Base-by-base conservation (phyloP, 768 basidiomycete species). In the Xerocomus brunneocitrinus region DNA sequence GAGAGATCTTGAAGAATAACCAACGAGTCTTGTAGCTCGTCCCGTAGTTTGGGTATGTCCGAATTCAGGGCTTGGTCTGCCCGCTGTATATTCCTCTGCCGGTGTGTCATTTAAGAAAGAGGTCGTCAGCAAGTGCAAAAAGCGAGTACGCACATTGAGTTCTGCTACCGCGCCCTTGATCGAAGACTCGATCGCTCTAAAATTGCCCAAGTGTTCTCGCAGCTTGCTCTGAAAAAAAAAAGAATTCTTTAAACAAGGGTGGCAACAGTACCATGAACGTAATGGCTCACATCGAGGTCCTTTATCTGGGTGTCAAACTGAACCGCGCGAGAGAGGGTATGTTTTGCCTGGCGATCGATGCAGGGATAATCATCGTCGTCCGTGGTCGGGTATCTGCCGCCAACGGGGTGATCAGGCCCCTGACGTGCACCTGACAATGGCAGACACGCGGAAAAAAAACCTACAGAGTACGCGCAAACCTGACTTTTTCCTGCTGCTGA, bases 121-220 rank as follows among this genome's bases (percentile, higher is more conserved):
- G n/a, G 28, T 28, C 22, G 22, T 9, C 8, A 38, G 10, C 9
- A 36, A 19, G 16, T 24, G 12, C 4, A 31, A 35, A 35, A 5
- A 4, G 7, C 38, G 19, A 41, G 22, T n/a, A 67, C 76, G 52
- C 32, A 85, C 89, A 62, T 84, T 79, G 31, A 90, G 73, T 45
- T 76, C 77, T 57, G 71, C 74, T 50, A 81, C 78, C 4, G 85
- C 79, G 49, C 87, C 86, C 56, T 82, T 81, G 32, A 90, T 74
- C 25, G 82, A 77, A 55, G 79, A 78, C 58, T 90, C 85, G 56
- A 90, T 83, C 16, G 84, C 83, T 50, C 85, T 75, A 50, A 88
- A 89, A 63, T 89, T 89, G 61, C 83, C 83, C 50, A 90, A 71
- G 63, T 83, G 80, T 59, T 87, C 83, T 38, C 83, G 77, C 24